Evolutionary conservation across 2,329 filamentous ascomycete species (phyloP), one percentile per base, ranked within the genome.

Genomic region (Xylaria sp.): DNA sequence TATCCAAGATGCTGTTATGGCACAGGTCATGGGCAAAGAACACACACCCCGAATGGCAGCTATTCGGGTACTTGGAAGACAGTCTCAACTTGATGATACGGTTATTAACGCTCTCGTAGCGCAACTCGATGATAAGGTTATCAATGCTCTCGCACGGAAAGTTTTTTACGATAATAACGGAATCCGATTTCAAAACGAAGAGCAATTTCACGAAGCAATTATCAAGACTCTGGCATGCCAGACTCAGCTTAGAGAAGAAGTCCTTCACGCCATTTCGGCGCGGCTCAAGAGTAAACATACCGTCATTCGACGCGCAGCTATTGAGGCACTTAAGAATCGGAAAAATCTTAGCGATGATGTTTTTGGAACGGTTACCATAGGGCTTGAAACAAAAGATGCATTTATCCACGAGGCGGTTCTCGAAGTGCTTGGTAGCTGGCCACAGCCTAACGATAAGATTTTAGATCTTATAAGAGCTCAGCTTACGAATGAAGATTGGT

Each of bases 211-310:
- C 4, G 7, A 12, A 9, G 14, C 5, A 36, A 55, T 36, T 21
- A 55, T 55, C 14, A 27, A 55, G 14, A 12, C 30, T 55, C 51
- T 55, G 36, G 51, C 51, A 19, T 21, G n/a, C 32, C 51, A 55
- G 30, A 1, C 51, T 4, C 51, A 19, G 12, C 51, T 5, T 19
- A 36, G 17, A 14, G 51, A 55, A 36, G 51, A 55, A 36, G n/a
- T 36, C 27, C 51, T 55, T 36, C 51, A 19, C 11, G 27, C 11
- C 51, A 36, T 55, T 36, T 34, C 30, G 19, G 8, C 32, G 30
- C 30, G 21, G 17, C 51, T 55, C 30, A 2, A n/a, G 27, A 55
- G 4, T 36, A 11, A 21, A 19, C 2, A 34, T 19, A 19, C 36
- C 5, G 8, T 24, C 5, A 12, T 21, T 50, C 47, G 47, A 50